Conservation (phyloP, 1,284 basidiomycete genomes). For the Blastosporella zonata region DNA sequence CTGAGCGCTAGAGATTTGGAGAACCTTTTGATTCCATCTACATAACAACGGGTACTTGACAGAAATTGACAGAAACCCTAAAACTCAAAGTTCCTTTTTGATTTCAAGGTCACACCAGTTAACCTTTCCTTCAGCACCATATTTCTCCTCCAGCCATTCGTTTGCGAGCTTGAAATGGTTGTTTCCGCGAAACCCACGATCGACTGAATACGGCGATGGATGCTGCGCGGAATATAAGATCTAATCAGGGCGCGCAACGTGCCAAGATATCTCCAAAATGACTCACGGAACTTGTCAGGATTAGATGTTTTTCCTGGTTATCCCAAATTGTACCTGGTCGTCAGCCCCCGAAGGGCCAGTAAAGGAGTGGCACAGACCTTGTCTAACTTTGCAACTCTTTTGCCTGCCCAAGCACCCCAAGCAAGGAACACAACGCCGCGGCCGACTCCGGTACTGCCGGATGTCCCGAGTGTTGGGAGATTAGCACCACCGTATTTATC, state of each 20-base stretch:
- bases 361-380: slow-evolving; percentile 46
- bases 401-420: slow-evolving; percentile 88
- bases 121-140: slow-evolving; percentile 68
- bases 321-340: neutral
- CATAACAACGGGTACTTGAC: slow-evolving; percentile 13
- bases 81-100: slow-evolving; percentile 19
- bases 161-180: slow-evolving; percentile 88
- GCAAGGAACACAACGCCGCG: slow-evolving; percentile 84
- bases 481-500: slow-evolving; percentile 80
- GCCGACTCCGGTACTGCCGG: slow-evolving; percentile 49
- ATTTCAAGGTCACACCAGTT: slow-evolving; percentile 66
- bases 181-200: slow-evolving; percentile 87
- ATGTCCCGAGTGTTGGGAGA: slow-evolving; percentile 33
- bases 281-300: slow-evolving; percentile 76
- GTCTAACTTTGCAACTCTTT: slow-evolving; percentile 79
- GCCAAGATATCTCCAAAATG: slow-evolving; percentile 14
- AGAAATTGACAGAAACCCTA: slow-evolving; percentile 3
- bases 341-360: slow-evolving; percentile 4
- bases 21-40: slow-evolving; percentile 9
- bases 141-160: slow-evolving; percentile 74
- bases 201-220: slow-evolving; percentile 80
- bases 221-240: slow-evolving; percentile 45
- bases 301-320: slow-evolving; percentile 77
- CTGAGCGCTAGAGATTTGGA: neutral
- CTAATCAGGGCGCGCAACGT: slow-evolving; percentile 15